Evolutionary conservation across 169 alveolate species (phyloP).

Genomic region (Plasmodium vinckei): DNA sequence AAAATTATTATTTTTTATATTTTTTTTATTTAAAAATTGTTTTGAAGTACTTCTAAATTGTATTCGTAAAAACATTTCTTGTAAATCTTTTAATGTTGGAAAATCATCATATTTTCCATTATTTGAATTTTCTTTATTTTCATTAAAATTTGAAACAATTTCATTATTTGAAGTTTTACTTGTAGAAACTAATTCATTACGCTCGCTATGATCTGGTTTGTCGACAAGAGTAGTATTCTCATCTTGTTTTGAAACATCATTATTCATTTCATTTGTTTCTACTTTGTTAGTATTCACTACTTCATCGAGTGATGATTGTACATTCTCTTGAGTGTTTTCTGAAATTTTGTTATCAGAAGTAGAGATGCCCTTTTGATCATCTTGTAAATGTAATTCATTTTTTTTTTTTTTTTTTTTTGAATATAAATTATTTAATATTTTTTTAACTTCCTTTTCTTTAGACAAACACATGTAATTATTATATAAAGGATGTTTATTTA

Average conservation of each 20-base stretch:
- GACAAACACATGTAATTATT: slow-evolving; percentile 22
- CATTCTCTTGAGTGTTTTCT: neutral
- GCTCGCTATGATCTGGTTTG: neutral
- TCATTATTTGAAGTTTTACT: neutral
- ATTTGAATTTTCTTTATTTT: neutral
- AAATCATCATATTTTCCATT: slow-evolving; percentile 17
- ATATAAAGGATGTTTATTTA: slow-evolving; percentile 70
- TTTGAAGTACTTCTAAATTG: slow-evolving; percentile 70
- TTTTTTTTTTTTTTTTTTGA: slow-evolving; percentile 14
- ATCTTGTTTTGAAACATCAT: neutral
- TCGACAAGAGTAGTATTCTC: neutral
- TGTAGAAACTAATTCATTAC: neutral
- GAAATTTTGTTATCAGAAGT: neutral
- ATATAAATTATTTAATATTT: slow-evolving; percentile 33
- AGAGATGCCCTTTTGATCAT: neutral
- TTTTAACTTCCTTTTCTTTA: slow-evolving; percentile 21
- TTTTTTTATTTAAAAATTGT: slow-evolving; percentile 19
- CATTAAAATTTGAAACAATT: neutral
- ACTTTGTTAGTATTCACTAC: neutral
- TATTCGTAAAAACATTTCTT: slow-evolving; percentile 75
- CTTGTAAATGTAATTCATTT: neutral
- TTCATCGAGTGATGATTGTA: neutral
- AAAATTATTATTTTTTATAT: slow-evolving; percentile 31
- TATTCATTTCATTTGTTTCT: neutral
- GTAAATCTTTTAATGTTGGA: slow-evolving; percentile 70